These are phyloP conservation scores for Cicer arietinum DNA, from an alignment of 306 rosid genomes.

Conservation along the genomic window DNA sequence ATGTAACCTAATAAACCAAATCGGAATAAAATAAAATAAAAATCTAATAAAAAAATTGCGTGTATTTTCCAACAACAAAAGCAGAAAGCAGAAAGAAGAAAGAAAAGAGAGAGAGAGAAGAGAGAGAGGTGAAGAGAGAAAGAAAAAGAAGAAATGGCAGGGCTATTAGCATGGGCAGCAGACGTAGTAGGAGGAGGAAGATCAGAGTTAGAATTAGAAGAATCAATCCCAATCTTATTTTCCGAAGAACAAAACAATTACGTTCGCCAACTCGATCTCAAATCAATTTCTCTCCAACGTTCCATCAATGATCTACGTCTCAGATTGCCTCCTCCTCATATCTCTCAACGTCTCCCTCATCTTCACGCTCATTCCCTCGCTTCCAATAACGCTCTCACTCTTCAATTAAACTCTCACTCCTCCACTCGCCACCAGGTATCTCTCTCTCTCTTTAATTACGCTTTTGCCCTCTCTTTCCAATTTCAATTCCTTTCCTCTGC, in stretches of 20 bases:
- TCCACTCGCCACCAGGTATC: conserved; percentile 63
- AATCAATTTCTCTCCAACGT: conserved; percentile 68
- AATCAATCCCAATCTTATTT: conserved; percentile 63
- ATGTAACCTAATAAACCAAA: too few species aligned
- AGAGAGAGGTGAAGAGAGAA: not conserved
- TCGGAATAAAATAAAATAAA: too few species aligned
- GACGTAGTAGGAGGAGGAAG: conserved; percentile 81
- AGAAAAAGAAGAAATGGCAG: conserved; percentile 63
- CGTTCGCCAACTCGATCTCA: conserved; percentile 65
- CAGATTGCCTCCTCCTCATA: conserved; percentile 85
- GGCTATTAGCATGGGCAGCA: conserved; percentile 96
- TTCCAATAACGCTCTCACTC: conserved; percentile 70
- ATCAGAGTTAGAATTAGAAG: conserved; percentile 39
- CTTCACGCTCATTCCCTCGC: conserved; percentile 95
- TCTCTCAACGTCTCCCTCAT: conserved; percentile 92
- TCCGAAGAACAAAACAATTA: conserved; percentile 69
- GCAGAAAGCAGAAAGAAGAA: too few species aligned
- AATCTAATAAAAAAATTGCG: too few species aligned
- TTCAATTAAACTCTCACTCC: conserved; percentile 54
- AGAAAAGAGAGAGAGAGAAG: too few species aligned
- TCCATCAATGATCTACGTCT: conserved; percentile 85
- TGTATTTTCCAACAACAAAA: too few species aligned
- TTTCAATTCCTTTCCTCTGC: not conserved
- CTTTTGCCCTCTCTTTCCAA: too few species aligned
- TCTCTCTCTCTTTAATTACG: not conserved